Base-by-base conservation (phyloP, 768 basidiomycete genomes). In the Lactarius hengduanensis region DNA sequence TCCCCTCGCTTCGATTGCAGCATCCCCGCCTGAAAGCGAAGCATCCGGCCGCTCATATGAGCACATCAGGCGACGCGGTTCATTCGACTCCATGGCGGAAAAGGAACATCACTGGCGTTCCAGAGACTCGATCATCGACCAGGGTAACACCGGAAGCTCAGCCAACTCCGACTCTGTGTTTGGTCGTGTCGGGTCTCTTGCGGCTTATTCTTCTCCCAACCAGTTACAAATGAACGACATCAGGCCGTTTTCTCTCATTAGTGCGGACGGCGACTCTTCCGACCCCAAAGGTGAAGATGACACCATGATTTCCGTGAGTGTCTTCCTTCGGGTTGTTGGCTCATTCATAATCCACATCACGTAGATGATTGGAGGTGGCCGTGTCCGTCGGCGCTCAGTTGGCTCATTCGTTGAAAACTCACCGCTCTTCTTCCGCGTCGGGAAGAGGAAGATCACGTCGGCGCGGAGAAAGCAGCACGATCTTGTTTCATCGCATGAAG, bases 331-430 rank as follows among this genome's bases (percentile, higher is more conserved):
- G 56, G 28, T 26, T 56, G 34, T 9, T 18, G 4, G 13, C 4
- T 38, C 59, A 45, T 32, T 32, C 53, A 57, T 73, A 53, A 63
- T 34, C 58, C 26, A 62, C 67, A 61, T 65, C 32, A 65, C 47
- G 30, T 10, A 91, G 88, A 92, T 93, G 90, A 77, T 92, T 40
- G 91, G 88, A 58, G 91, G 90, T 61, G 90, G 88, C 2, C 88
- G 85, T 61, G 85, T 90, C 60, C 85, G 87, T 36, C 85, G 90
- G 38, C 77, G 81, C 15, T 91, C 91, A 0, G 78, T 90, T 11
- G 85, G 83, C 15, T 88, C 88, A 0, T 77, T 83, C 58, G 84
- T 89, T 20, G 85, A 87, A n/a, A 80, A 80, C 3, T 92, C 91
- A 2, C 91, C 91, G 0, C 59, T 67, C 32, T 90, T 87, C 64